Evolutionary conservation across 345 rosid genomes (phyloP).

Genomic region (Iberis pinnata): DNA sequence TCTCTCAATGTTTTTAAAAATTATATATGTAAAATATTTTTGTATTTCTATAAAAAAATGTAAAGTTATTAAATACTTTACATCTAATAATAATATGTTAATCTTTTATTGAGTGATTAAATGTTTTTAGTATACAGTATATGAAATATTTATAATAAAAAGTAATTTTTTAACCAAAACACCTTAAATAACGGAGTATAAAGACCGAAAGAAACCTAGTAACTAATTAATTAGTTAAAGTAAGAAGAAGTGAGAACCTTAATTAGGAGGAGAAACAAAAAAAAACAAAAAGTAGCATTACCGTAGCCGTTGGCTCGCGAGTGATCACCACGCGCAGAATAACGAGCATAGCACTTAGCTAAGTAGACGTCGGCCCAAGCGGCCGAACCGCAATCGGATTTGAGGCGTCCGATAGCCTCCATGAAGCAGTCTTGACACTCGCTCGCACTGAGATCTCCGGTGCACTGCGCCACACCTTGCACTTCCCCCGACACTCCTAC

Average conservation of each 20-base stretch:
- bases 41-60: no score
- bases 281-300: conserved; percentile 2
- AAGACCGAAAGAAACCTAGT: no score
- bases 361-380: conserved; percentile 74
- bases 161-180: no score
- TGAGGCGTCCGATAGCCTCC: conserved; percentile 63
- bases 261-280: not conserved
- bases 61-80: no score
- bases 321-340: conserved; percentile 45
- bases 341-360: conserved; percentile 81
- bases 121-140: no score
- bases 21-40: no score
- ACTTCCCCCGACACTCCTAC: conserved; percentile 46
- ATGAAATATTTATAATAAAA: no score
- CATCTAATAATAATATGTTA: no score
- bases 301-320: conserved; percentile 34
- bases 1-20: no score
- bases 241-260: not conserved
- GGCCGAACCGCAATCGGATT: conserved; percentile 48
- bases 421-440: conserved; percentile 85
- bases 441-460: conserved; percentile 56
- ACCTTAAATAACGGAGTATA: no score
- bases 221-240: not conserved
- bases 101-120: no score
- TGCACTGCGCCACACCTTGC: conserved; percentile 67